phyloP scores from a whole-genome alignment of 805 yeast genomes.

The Candida rishiriensis region DNA sequence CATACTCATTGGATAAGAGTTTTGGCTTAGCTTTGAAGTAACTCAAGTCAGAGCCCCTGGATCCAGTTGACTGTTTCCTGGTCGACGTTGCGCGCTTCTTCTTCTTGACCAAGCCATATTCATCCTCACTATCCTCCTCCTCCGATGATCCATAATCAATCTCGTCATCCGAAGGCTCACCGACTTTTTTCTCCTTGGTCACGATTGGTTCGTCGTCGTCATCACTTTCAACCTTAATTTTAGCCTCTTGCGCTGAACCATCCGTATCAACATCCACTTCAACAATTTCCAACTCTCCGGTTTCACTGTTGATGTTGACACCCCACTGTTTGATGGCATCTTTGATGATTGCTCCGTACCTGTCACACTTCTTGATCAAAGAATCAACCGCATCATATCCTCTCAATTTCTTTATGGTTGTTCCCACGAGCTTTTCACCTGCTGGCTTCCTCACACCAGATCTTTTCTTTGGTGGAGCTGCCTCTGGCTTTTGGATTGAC shows the following conservation, averaged over 20 bases:
- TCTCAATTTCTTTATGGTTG: slow-evolving; percentile 61
- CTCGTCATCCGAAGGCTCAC: slow-evolving; percentile 26
- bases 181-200: slow-evolving; percentile 24
- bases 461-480: slow-evolving; percentile 22
- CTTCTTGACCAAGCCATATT: slow-evolving; percentile 2
- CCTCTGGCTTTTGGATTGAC: slow-evolving; percentile 6
- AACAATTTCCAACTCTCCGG: slow-evolving; percentile 63
- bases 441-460: slow-evolving; percentile 45
- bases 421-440: slow-evolving; percentile 73
- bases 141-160: slow-evolving; percentile 11
- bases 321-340: slow-evolving; percentile 84
- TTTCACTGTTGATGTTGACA: slow-evolving; percentile 58
- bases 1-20: slow-evolving; percentile 56
- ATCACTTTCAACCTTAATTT: slow-evolving; percentile 10
- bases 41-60: slow-evolving; percentile 6
- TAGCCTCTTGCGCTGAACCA: slow-evolving; percentile 41
- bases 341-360: slow-evolving; percentile 67
- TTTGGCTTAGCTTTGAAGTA: slow-evolving; percentile 72
- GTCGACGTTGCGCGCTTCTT: slow-evolving; percentile 7
- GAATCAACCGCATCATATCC: slow-evolving; percentile 96
- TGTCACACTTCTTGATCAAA: slow-evolving; percentile 77
- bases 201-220: slow-evolving; percentile 30
- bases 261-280: slow-evolving; percentile 37
- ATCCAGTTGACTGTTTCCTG: slow-evolving; percentile 14
- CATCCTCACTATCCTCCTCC: not conserved